Percentiles rank a stretch among this genome's conserved stretches.
phyloP scores from a whole-genome alignment of 1,284 basidiomycete species.

The Termitomyces sp. region DNA sequence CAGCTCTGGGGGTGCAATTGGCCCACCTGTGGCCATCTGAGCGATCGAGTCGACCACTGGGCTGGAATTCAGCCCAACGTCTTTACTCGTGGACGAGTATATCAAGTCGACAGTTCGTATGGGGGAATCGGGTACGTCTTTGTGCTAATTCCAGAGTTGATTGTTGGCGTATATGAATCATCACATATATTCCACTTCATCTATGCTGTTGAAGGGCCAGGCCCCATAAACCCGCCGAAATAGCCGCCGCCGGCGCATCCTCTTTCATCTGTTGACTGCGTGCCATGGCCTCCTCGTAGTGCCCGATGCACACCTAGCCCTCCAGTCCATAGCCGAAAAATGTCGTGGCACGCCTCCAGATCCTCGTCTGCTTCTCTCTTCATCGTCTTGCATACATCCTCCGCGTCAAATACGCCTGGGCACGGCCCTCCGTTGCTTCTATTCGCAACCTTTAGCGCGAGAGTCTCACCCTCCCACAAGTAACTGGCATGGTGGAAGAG shows the following conservation, averaged over 20 bases:
- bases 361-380: neutral
- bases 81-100: no score
- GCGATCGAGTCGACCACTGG: no score
- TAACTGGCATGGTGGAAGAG: constrained; percentile 35
- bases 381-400: constrained; percentile 36
- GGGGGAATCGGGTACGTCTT: no score
- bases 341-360: neutral
- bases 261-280: neutral
- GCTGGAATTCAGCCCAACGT: no score
- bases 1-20: no score
- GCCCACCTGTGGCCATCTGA: no score
- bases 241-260: neutral
- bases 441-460: constrained; percentile 34
- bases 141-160: no score
- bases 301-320: neutral
- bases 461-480: constrained; percentile 43
- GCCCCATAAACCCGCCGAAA: no score
- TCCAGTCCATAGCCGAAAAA: neutral
- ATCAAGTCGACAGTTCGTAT: no score
- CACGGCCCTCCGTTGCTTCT: constrained; percentile 34
- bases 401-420: constrained; percentile 39
- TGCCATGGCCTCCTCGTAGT: neutral
- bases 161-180: no score
- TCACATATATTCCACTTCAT: no score
- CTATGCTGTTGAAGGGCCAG: no score